These are phyloP conservation scores for Aureobasidium sp. DNA, from an alignment of 2,329 filamentous ascomycete species.

Conservation along the genomic window DNA sequence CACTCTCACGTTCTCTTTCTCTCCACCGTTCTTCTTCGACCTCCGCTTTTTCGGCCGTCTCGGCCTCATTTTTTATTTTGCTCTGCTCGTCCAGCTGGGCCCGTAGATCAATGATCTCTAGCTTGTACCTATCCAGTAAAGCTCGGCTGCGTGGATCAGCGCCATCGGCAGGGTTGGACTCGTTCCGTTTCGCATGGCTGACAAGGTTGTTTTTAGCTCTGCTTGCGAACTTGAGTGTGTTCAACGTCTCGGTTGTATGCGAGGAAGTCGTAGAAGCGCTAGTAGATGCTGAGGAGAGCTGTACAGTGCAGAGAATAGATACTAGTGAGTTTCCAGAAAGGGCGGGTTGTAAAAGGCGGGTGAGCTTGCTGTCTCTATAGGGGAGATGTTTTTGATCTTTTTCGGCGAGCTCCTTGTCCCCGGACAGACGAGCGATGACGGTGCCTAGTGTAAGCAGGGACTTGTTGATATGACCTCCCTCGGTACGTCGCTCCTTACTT, in stretches of 20 bases:
- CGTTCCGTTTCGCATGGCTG: slow-evolving; percentile 90
- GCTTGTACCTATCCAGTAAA: slow-evolving; percentile 82
- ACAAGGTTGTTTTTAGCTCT: slow-evolving; percentile 97
- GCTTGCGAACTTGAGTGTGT: slow-evolving; percentile 93
- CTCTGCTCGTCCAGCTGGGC: slow-evolving; percentile 77
- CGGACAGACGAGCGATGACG: slow-evolving; percentile 88
- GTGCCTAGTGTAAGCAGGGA: slow-evolving; percentile 90
- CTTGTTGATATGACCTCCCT: slow-evolving; percentile 98
- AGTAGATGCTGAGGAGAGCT: slow-evolving; percentile 58
- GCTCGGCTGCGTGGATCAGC: slow-evolving; percentile 77
- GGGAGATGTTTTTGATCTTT: slow-evolving; percentile 84
- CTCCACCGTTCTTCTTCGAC: slow-evolving; percentile 64
- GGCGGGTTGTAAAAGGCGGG: slow-evolving; percentile 82
- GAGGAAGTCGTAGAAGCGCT: slow-evolving; percentile 63
- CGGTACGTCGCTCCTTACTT: slow-evolving; percentile 84
- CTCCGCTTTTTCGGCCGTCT: slow-evolving; percentile 56
- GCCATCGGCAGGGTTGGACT: slow-evolving; percentile 71
- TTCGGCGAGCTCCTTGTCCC: slow-evolving; percentile 57
- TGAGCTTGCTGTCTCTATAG: slow-evolving; percentile 96
- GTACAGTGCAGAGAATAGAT: slow-evolving; percentile 94
- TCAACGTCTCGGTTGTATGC: slow-evolving; percentile 82
- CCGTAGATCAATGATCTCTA: slow-evolving; percentile 81
- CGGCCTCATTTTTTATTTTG: slow-evolving; percentile 50
- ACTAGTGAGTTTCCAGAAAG: slow-evolving; percentile 90
- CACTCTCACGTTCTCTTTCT: slow-evolving; percentile 68